These are phyloP conservation scores for Mortierella sp. DNA, from an alignment of 371 early-diverging fungal species.

Conservation along the genomic window DNA sequence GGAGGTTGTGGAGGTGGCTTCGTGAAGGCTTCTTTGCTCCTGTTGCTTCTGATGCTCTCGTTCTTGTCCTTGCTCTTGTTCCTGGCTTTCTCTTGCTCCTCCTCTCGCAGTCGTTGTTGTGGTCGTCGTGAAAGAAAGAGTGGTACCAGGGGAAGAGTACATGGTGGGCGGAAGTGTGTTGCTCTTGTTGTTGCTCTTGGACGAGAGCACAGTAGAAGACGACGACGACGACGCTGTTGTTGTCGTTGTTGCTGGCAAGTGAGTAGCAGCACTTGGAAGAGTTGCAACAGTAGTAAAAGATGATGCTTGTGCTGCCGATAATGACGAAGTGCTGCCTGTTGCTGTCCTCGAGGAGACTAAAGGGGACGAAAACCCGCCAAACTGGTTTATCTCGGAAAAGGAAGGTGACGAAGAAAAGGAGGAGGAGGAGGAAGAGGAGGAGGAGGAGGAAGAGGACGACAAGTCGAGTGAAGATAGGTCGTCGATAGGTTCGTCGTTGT, in stretches of 20 bases:
- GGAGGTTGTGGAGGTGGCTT: constrained; percentile 13
- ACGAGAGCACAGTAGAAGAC: background rate
- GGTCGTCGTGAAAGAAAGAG: background rate
- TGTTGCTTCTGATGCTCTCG: background rate
- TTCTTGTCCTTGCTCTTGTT: background rate
- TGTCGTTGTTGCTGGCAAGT: background rate
- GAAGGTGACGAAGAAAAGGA: background rate
- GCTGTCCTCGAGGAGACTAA: background rate
- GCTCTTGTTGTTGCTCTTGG: background rate
- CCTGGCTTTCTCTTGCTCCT: background rate
- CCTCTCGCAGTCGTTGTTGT: background rate
- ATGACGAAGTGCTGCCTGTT: background rate
- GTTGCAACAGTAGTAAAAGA: background rate
- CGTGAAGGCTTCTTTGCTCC: background rate
- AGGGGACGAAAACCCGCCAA: background rate
- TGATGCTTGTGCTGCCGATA: constrained; percentile 4
- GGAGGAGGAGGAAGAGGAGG: background rate
- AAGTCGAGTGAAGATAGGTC: constrained; percentile 6
- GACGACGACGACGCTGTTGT: background rate
- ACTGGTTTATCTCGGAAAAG: background rate
- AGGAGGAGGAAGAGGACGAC: background rate
- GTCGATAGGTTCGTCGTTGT: background rate
- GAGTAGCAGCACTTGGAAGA: background rate
- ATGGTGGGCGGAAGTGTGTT: constrained; percentile 4
- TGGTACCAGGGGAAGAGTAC: background rate